These are phyloP conservation scores for Neoboletus subvelutipes DNA, from an alignment of 768 basidiomycete species.

Conservation along the genomic window DNA sequence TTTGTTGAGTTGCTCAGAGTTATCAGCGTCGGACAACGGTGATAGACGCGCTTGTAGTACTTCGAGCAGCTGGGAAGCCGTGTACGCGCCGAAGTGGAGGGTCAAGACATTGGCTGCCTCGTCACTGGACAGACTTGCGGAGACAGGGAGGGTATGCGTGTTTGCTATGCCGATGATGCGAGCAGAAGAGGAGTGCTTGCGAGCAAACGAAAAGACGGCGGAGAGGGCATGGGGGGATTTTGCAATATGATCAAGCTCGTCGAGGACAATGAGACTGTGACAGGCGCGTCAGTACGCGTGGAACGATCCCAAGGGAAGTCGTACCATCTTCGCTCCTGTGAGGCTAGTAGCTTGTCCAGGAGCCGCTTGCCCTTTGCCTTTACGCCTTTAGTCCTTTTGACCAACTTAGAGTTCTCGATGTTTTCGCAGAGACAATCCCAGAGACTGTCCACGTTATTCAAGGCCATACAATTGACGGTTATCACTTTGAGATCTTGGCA, in stretches of 20 bases:
- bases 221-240: slow-evolving; percentile 56
- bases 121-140: slow-evolving; percentile 39
- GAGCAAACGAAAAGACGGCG: slow-evolving; percentile 68
- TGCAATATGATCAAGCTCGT: slow-evolving; percentile 84
- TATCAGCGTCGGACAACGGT: slow-evolving; percentile 42
- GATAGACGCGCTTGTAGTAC: slow-evolving; percentile 67
- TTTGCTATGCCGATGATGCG: slow-evolving; percentile 87
- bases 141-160: slow-evolving; percentile 77
- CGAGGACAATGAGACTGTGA: slow-evolving; percentile 70
- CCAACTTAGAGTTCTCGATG: slow-evolving; percentile 37
- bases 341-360: slow-evolving; percentile 45
- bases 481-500: slow-evolving; percentile 45
- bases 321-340: slow-evolving; percentile 55
- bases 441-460: slow-evolving; percentile 62
- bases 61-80: slow-evolving; percentile 62
- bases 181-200: slow-evolving; percentile 48
- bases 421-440: slow-evolving; percentile 70
- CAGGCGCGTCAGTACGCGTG: slow-evolving; percentile 20
- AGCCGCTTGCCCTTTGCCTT: slow-evolving; percentile 48
- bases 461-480: slow-evolving; percentile 78
- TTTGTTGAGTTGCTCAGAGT: slow-evolving; percentile 39
- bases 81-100: slow-evolving; percentile 81
- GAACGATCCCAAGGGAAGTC: not conserved
- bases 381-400: slow-evolving; percentile 38
- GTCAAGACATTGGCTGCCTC: slow-evolving; percentile 50